A percentile compares a stretch with the other conserved stretches of the same genome.
Evolutionary conservation across 768 basidiomycete species (phyloP).

Genomic region (Multifurca ochricompacta): DNA sequence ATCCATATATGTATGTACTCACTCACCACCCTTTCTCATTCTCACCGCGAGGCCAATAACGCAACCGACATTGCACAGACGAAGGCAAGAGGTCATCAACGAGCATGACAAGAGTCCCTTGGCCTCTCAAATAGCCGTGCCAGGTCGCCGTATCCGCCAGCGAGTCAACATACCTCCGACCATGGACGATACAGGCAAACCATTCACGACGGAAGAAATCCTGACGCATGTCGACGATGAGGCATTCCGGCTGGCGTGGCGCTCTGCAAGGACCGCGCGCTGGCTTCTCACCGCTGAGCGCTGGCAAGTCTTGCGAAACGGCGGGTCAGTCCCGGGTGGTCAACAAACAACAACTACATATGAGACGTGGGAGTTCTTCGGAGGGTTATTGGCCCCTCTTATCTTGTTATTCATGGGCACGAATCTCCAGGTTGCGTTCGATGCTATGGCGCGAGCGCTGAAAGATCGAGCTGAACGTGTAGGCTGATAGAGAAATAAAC

Average conservation of each 20-base stretch:
- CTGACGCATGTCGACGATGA: constrained; percentile 1
- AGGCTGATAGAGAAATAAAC: not conserved
- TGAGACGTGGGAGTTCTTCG: constrained; percentile 8
- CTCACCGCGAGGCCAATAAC: no score
- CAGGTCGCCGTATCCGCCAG: not conserved
- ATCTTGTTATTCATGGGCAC: constrained; percentile 2
- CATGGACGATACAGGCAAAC: constrained; percentile 1
- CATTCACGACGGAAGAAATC: constrained; percentile 2
- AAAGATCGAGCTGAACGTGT: constrained; percentile 5
- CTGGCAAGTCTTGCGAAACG: constrained; percentile 8
- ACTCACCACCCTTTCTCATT: not conserved
- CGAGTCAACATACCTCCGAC: constrained; percentile 1
- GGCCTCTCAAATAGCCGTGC: not conserved
- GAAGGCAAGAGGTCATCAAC: constrained; percentile 1
- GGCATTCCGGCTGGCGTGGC: constrained; percentile 8
- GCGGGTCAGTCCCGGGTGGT: not conserved
- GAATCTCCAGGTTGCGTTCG: constrained; percentile 11
- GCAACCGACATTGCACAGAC: not conserved
- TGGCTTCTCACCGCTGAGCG: constrained; percentile 9
- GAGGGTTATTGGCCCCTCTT: constrained; percentile 4
- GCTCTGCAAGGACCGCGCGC: constrained; percentile 1
- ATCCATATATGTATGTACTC: constrained; percentile 3
- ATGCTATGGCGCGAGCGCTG: constrained; percentile 8
- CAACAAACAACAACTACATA: not conserved
- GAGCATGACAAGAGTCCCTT: not conserved